Conservation (phyloP, 2,329 filamentous ascomycete genomes). For the Aquanectria penicillioides region DNA sequence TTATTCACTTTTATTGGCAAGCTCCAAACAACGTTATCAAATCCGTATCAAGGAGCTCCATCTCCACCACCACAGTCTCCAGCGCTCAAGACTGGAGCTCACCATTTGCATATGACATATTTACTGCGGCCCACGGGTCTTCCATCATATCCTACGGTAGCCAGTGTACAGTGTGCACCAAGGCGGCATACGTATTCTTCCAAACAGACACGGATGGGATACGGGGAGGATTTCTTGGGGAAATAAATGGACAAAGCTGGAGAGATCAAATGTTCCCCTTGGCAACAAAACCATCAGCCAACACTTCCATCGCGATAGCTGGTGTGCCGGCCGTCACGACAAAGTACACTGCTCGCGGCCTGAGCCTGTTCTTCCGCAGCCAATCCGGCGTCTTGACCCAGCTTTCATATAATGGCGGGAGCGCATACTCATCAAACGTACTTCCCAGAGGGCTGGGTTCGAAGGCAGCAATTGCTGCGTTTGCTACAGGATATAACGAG, state of each 20-base stretch:
- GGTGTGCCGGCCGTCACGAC: not conserved
- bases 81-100: slow-evolving; percentile 1
- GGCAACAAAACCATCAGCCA: not conserved
- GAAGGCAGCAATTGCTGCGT: not conserved
- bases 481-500: slow-evolving; percentile 9
- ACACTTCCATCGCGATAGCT: not conserved
- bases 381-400: slow-evolving; percentile 10
- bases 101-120: not conserved
- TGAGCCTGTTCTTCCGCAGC: slow-evolving; percentile 11
- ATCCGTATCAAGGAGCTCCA: not conserved
- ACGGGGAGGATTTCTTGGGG: not conserved
- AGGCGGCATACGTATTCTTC: slow-evolving; percentile 7
- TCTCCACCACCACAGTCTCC: not conserved
- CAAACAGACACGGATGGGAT: not conserved
- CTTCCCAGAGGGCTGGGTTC: not conserved
- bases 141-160: slow-evolving; percentile 6
- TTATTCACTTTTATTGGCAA: slow-evolving; percentile 13
- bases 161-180: not conserved
- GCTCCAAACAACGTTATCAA: slow-evolving; percentile 11
- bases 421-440: not conserved
- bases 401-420: not conserved
- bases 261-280: not conserved
- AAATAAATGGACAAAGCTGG: not conserved
- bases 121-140: not conserved
- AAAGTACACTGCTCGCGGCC: too few relatives aligned